A percentile compares a stretch with the other conserved stretches of the same genome.
Conservation (phyloP, 1,139 yeast species). For the Pichia sp. region DNA sequence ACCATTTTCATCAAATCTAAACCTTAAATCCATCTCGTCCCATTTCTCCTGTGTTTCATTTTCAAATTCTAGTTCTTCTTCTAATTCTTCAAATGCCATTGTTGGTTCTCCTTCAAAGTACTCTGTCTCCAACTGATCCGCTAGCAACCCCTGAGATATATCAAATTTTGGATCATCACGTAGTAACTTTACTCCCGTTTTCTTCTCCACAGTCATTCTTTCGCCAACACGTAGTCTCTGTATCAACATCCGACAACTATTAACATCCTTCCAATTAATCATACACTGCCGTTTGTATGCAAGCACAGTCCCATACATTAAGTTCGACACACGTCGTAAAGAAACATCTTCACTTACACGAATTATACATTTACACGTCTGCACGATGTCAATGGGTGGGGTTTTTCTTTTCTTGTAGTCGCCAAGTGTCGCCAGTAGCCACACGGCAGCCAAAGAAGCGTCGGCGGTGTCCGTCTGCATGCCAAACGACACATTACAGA, state of each 20-base stretch:
- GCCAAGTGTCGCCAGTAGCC: conserved; percentile 12
- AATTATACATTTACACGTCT: conserved; percentile 36
- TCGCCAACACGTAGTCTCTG: conserved; percentile 4
- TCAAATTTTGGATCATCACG: conserved; percentile 40
- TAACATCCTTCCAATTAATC: conserved; percentile 14
- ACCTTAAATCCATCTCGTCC: not conserved
- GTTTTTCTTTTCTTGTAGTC: conserved; percentile 27
- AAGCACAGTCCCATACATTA: conserved; percentile 53
- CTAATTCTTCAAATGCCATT: not conserved
- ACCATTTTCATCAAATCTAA: not conserved
- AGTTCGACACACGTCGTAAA: conserved; percentile 43
- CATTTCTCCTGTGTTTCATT: not conserved
- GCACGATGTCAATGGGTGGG: conserved; percentile 38
- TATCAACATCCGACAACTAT: conserved; percentile 11
- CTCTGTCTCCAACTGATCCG: not conserved
- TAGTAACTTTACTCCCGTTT: not conserved
- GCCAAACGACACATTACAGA: not conserved
- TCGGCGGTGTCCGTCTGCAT: not conserved
- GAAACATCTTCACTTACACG: conserved; percentile 30
- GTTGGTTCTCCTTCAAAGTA: not conserved
- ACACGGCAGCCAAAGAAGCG: conserved; percentile 4
- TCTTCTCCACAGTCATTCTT: not conserved
- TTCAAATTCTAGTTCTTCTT: not conserved
- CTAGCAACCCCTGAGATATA: conserved; percentile 29
- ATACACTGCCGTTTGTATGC: conserved; percentile 35